Conservation (phyloP, 1,139 yeast species). For the Pichia sp. region DNA sequence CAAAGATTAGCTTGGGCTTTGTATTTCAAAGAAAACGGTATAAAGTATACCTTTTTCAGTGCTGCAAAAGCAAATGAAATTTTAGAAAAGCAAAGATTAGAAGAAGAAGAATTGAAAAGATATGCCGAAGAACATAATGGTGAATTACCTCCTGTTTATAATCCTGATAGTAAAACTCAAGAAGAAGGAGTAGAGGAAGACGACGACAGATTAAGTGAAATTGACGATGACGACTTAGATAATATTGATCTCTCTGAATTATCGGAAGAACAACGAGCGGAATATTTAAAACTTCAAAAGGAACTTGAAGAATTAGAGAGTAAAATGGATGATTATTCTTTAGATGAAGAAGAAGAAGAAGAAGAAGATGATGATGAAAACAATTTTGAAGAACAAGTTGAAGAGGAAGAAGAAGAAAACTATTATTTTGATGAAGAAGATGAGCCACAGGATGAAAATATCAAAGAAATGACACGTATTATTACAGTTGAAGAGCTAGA, state of each 20-base stretch:
- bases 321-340: constrained; percentile 19
- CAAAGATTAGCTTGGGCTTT: constrained; percentile 87
- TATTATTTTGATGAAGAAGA: constrained; percentile 23
- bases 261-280: constrained; percentile 31
- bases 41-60: constrained; percentile 85
- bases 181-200: constrained; percentile 63
- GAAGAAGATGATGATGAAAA: constrained; percentile 14
- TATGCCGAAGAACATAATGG: constrained; percentile 32
- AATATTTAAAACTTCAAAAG: constrained; percentile 21
- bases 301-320: constrained; percentile 29
- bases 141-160: constrained; percentile 40
- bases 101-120: constrained; percentile 25
- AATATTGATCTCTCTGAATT: constrained; percentile 26
- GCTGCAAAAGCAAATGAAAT: constrained; percentile 78
- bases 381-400: constrained; percentile 28
- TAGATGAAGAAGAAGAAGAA: constrained; percentile 19
- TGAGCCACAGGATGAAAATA: constrained; percentile 29
- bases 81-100: constrained; percentile 53
- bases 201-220: constrained; percentile 31
- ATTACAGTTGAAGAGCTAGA: constrained; percentile 82
- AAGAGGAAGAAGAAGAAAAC: constrained; percentile 20
- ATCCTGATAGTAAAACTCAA: constrained; percentile 41
- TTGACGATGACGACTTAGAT: constrained; percentile 23
- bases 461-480: constrained; percentile 54
- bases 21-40: constrained; percentile 61